These are phyloP conservation scores for Colletotrichum simmondsii DNA, from an alignment of 2,329 filamentous ascomycete species.

Conservation along the genomic window DNA sequence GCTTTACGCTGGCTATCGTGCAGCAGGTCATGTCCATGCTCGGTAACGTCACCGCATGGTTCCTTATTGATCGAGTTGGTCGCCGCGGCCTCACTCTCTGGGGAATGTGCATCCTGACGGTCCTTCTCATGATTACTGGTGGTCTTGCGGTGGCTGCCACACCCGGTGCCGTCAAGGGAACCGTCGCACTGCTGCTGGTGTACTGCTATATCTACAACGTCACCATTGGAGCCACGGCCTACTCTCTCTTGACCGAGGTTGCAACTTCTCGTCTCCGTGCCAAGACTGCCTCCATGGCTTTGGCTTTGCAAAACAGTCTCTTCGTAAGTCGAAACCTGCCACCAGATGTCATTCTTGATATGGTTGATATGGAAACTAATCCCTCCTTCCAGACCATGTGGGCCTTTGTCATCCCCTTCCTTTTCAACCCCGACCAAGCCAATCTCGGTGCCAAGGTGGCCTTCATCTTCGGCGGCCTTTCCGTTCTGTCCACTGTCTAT, in stretches of 20 bases:
- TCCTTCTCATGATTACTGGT: constrained; percentile 44
- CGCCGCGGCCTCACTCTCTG: constrained; percentile 45
- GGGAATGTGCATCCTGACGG: constrained; percentile 42
- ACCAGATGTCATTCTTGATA: too few relatives aligned
- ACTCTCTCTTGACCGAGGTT: constrained; percentile 49
- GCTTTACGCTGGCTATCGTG: constrained; percentile 50
- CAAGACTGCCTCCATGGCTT: constrained; percentile 51
- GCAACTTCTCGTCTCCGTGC: constrained; percentile 49
- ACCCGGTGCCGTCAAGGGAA: constrained; percentile 37
- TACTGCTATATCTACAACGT: constrained; percentile 52
- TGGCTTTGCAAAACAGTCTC: constrained; percentile 48
- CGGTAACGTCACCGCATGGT: constrained; percentile 46
- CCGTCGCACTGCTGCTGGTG: constrained; percentile 48
- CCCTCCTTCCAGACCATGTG: constrained; percentile 17
- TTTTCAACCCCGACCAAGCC: constrained; percentile 43
- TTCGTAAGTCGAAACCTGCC: neutral
- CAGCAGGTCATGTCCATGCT: constrained; percentile 38
- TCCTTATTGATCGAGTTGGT: constrained; percentile 45
- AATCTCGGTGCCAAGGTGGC: constrained; percentile 52
- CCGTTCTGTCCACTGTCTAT: constrained; percentile 42
- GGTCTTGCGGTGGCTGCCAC: constrained; percentile 38
- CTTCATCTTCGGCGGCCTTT: constrained; percentile 50
- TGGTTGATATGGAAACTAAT: neutral
- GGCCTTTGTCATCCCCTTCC: constrained; percentile 40
- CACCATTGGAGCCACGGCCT: constrained; percentile 52